A percentile compares a stretch with the other conserved stretches of the same genome.
These are phyloP conservation scores for Escallonia herrerae DNA, from an alignment of 129 eudicot genomes.

Conservation along the genomic window DNA sequence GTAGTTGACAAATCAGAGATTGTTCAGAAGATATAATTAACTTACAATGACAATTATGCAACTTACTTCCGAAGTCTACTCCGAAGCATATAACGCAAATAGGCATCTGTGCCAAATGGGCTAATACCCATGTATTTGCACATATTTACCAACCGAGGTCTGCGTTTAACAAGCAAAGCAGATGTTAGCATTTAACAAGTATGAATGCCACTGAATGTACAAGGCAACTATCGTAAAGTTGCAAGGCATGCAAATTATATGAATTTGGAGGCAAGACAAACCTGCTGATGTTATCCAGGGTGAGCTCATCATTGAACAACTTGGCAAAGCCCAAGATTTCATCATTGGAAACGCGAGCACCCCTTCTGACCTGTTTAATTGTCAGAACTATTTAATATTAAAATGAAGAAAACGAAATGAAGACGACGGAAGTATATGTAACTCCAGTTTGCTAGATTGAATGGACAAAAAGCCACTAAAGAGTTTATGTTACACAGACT, in stretches of 20 bases:
- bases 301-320: conserved; percentile 58
- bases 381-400: not conserved
- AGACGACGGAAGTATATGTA: too few relatives aligned
- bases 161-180: conserved; percentile 17
- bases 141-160: conserved; percentile 62
- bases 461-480: too few relatives aligned
- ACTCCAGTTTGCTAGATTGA: too few relatives aligned
- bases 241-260: not conserved
- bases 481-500: too few relatives aligned
- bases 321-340: conserved; percentile 59
- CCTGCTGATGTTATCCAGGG: conserved; percentile 68
- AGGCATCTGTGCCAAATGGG: conserved; percentile 55
- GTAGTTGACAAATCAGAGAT: not conserved
- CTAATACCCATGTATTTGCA: conserved; percentile 63
- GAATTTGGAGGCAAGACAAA: too few relatives aligned
- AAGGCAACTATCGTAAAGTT: too few relatives aligned
- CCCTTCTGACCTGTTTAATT: conserved; percentile 46
- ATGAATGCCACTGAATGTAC: not conserved
- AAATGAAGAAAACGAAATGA: not conserved
- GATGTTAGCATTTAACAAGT: too few relatives aligned
- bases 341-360: conserved; percentile 55
- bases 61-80: conserved; percentile 42
- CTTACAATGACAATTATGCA: conserved; percentile 3
- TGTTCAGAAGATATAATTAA: too few relatives aligned
- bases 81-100: conserved; percentile 65